These are phyloP conservation scores for Trichoderma simmonsii DNA, from an alignment of 2,329 filamentous ascomycete species.

Conservation along the genomic window DNA sequence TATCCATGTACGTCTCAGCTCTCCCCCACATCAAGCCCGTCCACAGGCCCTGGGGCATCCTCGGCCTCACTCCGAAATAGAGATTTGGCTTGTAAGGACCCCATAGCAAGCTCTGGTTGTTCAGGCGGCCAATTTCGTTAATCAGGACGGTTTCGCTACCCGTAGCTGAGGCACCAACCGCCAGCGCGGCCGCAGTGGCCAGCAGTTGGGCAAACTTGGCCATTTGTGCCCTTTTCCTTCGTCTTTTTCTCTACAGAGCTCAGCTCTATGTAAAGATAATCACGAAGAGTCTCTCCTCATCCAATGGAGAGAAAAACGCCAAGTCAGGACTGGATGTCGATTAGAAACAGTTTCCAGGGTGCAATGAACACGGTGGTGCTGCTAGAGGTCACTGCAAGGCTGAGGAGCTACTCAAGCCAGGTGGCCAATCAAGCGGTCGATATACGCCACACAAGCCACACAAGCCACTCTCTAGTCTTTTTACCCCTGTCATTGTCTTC, in stretches of 20 bases:
- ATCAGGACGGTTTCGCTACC: conserved; percentile 41
- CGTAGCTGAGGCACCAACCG: conserved; percentile 27
- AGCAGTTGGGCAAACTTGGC: conserved; percentile 33
- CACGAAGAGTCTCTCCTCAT: not conserved
- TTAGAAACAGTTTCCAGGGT: not conserved
- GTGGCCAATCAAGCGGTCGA: conserved; percentile 14
- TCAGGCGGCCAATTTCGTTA: conserved; percentile 50
- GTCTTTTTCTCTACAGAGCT: not conserved
- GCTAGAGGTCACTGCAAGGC: conserved; percentile 16
- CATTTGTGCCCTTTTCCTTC: conserved; percentile 25
- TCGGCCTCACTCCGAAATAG: conserved; percentile 86
- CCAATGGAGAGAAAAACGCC: not conserved
- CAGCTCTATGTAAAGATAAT: conserved; percentile 8
- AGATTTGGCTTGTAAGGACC: conserved; percentile 91
- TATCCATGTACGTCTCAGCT: conserved; percentile 71
- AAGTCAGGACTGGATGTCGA: not conserved
- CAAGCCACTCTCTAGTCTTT: conserved; percentile 1
- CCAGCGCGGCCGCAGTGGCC: conserved; percentile 29
- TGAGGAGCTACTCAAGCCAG: not conserved
- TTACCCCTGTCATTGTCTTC: conserved; percentile 9
- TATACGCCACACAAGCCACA: no score
- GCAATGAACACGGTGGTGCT: conserved; percentile 18
- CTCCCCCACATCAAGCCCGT: conserved; percentile 86
- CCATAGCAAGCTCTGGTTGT: conserved; percentile 89
- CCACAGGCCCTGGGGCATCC: conserved; percentile 76